These are phyloP conservation scores for Pyrenochaeta sp. DNA, from an alignment of 2,329 filamentous ascomycete genomes.

Conservation along the genomic window DNA sequence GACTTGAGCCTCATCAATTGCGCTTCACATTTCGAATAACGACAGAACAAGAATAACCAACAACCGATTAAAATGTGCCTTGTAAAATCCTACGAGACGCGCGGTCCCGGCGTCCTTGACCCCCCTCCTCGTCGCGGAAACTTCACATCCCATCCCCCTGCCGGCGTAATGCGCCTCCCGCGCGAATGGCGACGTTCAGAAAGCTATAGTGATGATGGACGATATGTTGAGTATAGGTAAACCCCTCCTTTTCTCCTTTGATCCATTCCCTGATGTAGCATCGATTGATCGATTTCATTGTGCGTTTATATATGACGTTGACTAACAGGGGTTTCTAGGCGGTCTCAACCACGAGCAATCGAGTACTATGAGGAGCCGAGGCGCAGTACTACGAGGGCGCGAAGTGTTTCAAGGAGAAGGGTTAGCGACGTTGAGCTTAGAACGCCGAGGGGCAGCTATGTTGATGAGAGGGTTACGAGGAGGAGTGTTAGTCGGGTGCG, in stretches of 20 bases:
- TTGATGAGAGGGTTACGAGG: slow-evolving; percentile 36
- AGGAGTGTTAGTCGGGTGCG: slow-evolving; percentile 42
- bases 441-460: slow-evolving; percentile 34
- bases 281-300: no score
- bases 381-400: slow-evolving; percentile 32
- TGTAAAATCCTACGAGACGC: slow-evolving; percentile 40
- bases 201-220: slow-evolving; percentile 27
- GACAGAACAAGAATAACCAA: background rate
- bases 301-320: no score
- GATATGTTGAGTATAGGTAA: slow-evolving; percentile 33
- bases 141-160: slow-evolving; percentile 44
- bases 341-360: slow-evolving; percentile 32
- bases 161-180: slow-evolving; percentile 44
- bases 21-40: background rate
- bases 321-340: slow-evolving; percentile 5
- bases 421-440: slow-evolving; percentile 37
- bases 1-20: background rate
- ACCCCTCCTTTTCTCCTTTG: background rate
- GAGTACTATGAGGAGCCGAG: slow-evolving; percentile 41
- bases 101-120: slow-evolving; percentile 37
- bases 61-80: slow-evolving; percentile 39
- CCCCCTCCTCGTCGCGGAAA: slow-evolving; percentile 42
- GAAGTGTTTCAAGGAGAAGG: slow-evolving; percentile 37
- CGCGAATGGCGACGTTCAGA: slow-evolving; percentile 39
- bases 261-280: no score